Conservation (phyloP, 176 grass and related monocot genomes). For the Zoysia japonica region DNA sequence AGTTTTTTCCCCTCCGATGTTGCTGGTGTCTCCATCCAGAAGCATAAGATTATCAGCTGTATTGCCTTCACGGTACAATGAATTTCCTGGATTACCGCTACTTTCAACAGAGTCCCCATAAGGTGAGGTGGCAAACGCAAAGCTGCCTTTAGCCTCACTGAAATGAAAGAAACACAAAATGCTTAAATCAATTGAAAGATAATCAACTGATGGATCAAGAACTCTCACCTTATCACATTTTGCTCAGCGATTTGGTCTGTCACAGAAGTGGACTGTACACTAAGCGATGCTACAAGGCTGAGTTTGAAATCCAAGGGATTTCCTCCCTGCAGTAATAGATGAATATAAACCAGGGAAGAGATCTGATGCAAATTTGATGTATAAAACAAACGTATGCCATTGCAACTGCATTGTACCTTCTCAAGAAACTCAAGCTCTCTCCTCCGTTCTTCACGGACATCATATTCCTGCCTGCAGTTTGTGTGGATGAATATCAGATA, state of each 20-base stretch:
- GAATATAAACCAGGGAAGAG: conserved; percentile 39
- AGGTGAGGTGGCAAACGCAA: conserved; percentile 75
- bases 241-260: conserved; percentile 66
- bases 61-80: conserved; percentile 60
- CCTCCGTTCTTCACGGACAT: conserved; percentile 81
- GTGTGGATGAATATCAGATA: conserved; percentile 40
- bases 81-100: conserved; percentile 65
- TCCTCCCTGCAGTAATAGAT: conserved; percentile 72
- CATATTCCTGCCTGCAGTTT: conserved; percentile 85
- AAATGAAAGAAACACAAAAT: conserved; percentile 31
- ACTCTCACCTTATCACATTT: conserved; percentile 76
- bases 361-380: conserved; percentile 24
- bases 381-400: conserved; percentile 39
- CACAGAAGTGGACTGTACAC: conserved; percentile 94
- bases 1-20: conserved; percentile 52
- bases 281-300: conserved; percentile 68
- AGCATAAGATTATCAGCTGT: conserved; percentile 92
- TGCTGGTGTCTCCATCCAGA: conserved; percentile 85
- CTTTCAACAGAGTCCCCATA: conserved; percentile 95
- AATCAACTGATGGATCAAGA: conserved; percentile 30
- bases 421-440: conserved; percentile 97
- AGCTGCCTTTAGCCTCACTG: conserved; percentile 93
- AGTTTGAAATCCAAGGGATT: conserved; percentile 98
- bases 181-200: conserved; percentile 42
- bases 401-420: conserved; percentile 55